Conservation (phyloP, 2,329 filamentous ascomycete genomes). For the Cladophialophora chaetospira region DNA sequence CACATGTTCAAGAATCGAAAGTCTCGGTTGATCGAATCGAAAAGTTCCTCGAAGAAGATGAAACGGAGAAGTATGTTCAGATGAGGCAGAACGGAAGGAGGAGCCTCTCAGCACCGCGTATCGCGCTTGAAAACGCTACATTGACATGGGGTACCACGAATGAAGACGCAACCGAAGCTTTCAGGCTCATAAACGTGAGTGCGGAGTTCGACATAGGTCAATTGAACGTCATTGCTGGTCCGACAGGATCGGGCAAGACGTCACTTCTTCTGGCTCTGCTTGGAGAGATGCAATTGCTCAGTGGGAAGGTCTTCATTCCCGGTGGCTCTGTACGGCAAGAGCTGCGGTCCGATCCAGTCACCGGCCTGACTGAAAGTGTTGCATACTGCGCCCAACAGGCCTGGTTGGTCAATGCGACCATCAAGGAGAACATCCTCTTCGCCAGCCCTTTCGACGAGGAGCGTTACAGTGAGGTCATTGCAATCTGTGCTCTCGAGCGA, state of each 20-base stretch:
- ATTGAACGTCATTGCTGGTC: constrained; percentile 88
- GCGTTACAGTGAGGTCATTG: constrained; percentile 83
- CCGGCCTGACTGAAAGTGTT: constrained; percentile 84
- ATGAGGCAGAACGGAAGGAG: constrained; percentile 70
- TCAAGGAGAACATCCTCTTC: constrained; percentile 95
- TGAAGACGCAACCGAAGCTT: constrained; percentile 66
- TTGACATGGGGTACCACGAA: constrained; percentile 80
- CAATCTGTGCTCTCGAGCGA: constrained; percentile 86
- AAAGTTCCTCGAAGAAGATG: constrained; percentile 87
- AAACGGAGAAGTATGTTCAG: constrained; percentile 93
- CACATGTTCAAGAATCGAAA: constrained; percentile 95
- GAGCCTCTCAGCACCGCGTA: constrained; percentile 69
- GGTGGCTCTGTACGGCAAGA: constrained; percentile 85
- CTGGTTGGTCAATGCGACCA: constrained; percentile 94
- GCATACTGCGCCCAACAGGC: constrained; percentile 97
- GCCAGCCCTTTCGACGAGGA: constrained; percentile 76
- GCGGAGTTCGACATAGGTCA: constrained; percentile 81
- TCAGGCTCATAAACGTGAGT: constrained; percentile 80
- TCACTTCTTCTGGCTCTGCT: constrained; percentile 93
- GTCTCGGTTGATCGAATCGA: constrained; percentile 97
- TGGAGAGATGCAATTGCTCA: constrained; percentile 88
- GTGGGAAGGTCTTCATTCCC: constrained; percentile 80
- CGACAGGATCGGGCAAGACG: constrained; percentile 93
- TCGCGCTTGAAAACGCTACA: constrained; percentile 81
- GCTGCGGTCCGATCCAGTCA: constrained; percentile 76